Evolutionary conservation across 108 stramenopile species (phyloP), one percentile per base, ranked within the genome.

Genomic region (Skeletonema menzelii): DNA sequence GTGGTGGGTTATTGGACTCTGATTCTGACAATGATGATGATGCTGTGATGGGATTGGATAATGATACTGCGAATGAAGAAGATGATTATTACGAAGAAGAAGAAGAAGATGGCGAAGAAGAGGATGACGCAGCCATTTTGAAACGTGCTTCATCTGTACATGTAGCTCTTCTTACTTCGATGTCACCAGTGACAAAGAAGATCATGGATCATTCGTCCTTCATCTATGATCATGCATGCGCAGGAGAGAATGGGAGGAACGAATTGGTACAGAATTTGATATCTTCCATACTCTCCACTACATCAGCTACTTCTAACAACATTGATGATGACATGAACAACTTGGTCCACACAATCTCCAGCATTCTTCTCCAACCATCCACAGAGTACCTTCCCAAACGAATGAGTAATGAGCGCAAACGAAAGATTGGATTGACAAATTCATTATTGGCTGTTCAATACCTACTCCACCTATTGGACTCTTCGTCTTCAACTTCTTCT

Each of bases 121-220:
- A 81, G 40, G 80, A 81, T 20, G 80, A 70, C 10, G 69, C 59
- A 22, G 30, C 69, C 10, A 26, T 81, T 35, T 40, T 81, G 37
- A 81, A 75, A 66, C 69, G 80, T 15, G 79, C 79, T 20, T 68
- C 65, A 0, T 69, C 64, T 12, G 80, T 81, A 8, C 80, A 81
- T 63, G 55, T 42, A 13, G 80, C 80, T 6, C 59, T 81, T 35
- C 67, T 81, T 14, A 35, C 70, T 15, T 65, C 80, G 3, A 15
- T 62, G 2, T 31, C 14, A 31, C 27, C 17, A 10, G 0, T 13
- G 37, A 2, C 37, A 38, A 38, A 8, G 2, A 38, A 8, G n/a
- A n/a, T n/a, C n/a, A n/a, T n/a, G n/a, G n/a, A n/a, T n/a, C n/a
- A n/a, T n/a, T n/a, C n/a, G n/a, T n/a, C n/a, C n/a, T n/a, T n/a